Evolutionary conservation across 1,139 yeast species (phyloP), one percentile per base, ranked within the genome.

Genomic region (Yamadazyma atmosphaerica): DNA sequence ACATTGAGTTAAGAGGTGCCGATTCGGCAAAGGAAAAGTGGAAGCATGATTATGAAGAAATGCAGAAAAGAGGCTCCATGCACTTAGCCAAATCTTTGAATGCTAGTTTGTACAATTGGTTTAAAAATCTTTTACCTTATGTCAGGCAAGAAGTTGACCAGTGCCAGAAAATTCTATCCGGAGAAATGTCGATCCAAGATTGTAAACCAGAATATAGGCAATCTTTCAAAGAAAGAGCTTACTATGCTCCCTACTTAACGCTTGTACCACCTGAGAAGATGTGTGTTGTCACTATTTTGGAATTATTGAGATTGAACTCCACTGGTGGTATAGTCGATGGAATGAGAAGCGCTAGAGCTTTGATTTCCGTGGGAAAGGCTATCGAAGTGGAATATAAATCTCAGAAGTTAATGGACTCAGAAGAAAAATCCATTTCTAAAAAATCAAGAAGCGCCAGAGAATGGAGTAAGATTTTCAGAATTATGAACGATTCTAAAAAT

Each of bases 21-120:
- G 92, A 86, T 50, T 92, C 92, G 2, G 96, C 98, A 0, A 80
- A 77, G 46, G 87, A 83, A 54, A 84, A 86, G 58, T 92, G 98
- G 98, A 83, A 79, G 54, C 83, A 82, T 51, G 92, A 84, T 48
- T 84, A 79, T 52, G 94, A 87, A 51, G 83, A 79, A 42, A 71
- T 83, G 58, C 77, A 77, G 44, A 77, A 73, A 35, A 70, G 83
- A 50, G 89, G 90, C n/a, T 77, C 71, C 7, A 47, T 80, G 32
- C 61, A 79, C 18, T 63, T 82, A 34, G 73, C 78, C 38, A 77
- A 79, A 43, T 74, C 79, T 4, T 65, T 90, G 37, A 89, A 87
- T 45, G 83, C 81, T 2, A 79, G 82, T 49, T 65, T 92, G 29
- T 92, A 88, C 77, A 79, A 79, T 45, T 92, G 98, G 87, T 76